A percentile compares a stretch with the other conserved stretches of the same genome.
phyloP scores from a whole-genome alignment of 352 stramenopile genomes.

The Globisporangium nagaii region DNA sequence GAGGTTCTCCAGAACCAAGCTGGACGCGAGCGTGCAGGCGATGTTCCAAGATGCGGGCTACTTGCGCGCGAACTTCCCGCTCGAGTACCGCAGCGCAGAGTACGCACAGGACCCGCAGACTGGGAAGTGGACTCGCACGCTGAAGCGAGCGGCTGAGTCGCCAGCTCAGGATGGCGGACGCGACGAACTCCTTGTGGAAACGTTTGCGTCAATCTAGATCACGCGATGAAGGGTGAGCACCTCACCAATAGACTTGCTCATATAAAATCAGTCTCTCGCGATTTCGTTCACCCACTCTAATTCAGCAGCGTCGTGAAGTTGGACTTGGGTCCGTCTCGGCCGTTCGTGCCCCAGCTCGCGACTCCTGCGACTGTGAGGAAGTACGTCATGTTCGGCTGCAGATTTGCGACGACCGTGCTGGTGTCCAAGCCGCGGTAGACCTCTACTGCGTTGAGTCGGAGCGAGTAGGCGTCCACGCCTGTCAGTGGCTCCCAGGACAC shows the following conservation, averaged over 20 bases:
- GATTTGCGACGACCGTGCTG: slow-evolving; percentile 23
- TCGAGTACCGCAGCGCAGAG: slow-evolving; percentile 58
- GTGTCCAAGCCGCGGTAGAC: slow-evolving; percentile 56
- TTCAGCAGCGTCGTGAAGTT: slow-evolving; percentile 63
- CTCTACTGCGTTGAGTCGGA: slow-evolving; percentile 71
- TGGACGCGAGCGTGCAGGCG: slow-evolving; percentile 41
- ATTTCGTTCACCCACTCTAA: not conserved
- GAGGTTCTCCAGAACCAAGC: slow-evolving; percentile 24
- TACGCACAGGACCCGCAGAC: slow-evolving; percentile 35
- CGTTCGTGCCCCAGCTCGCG: slow-evolving; percentile 54
- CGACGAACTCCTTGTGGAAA: not conserved
- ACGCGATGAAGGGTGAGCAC: too few species aligned
- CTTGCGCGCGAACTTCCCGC: slow-evolving; percentile 49
- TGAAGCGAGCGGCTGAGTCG: slow-evolving; percentile 16
- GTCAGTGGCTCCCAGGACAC: slow-evolving; percentile 47
- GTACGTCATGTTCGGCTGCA: slow-evolving; percentile 69
- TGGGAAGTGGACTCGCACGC: slow-evolving; percentile 36
- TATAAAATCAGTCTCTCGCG: not conserved
- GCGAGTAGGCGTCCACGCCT: slow-evolving; percentile 59
- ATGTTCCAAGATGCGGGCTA: slow-evolving; percentile 66
- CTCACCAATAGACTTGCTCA: not conserved
- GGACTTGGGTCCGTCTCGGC: slow-evolving; percentile 34
- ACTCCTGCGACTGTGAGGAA: slow-evolving; percentile 68
- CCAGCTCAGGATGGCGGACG: not conserved
- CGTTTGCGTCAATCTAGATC: slow-evolving; percentile 9